Evolutionary conservation across 2,329 filamentous ascomycete genomes (phyloP), one percentile per base, ranked within the genome.

Genomic region (Metarhizium guizhouense): DNA sequence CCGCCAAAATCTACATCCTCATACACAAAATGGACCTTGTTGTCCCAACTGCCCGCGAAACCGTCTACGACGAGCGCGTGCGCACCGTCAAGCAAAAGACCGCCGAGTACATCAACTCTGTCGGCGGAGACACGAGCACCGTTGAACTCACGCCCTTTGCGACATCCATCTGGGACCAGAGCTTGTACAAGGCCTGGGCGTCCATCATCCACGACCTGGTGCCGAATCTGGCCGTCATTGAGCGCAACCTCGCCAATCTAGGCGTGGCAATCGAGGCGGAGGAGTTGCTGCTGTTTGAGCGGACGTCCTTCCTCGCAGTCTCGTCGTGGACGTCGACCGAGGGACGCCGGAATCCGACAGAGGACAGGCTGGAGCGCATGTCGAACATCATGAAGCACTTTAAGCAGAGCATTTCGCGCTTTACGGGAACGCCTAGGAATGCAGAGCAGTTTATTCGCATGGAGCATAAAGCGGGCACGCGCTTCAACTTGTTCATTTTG

Each of bases 1-100:
- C 77, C 3, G 90, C 93, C 59, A 88, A 89, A 69, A 86, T 99
- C 65, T 99, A 97, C 74, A 88, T 94, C 59, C 83, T 99, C 48
- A 88, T 99, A 62, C 94, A 99, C 84, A 99, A 99, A 74, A 96
- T 99, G 88, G 94, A 99, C 70, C 82, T 99, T 30, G 90, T 97
- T 51, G 88, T 92, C 62, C 82, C 85, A 43, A 82, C 87, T 56
- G 83, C 87, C 62, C 88, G 92, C 58, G 86, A 91, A 67, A 77
- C 83, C 57, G 84, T 96, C 60, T 96, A 95, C 71, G 86, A 93
- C 59, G 88, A 95, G 65, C 86, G 90, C 58, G 86, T 91, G 29
- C 78, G 83, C 34, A 77, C 91, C 55, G 89, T 96, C 59, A 83
- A 86, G 56, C 82, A 84, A 60, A 89, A 90, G 66, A 92, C 88